These are phyloP conservation scores for Tricholomella constricta DNA, from an alignment of 768 basidiomycete species.

Conservation along the genomic window DNA sequence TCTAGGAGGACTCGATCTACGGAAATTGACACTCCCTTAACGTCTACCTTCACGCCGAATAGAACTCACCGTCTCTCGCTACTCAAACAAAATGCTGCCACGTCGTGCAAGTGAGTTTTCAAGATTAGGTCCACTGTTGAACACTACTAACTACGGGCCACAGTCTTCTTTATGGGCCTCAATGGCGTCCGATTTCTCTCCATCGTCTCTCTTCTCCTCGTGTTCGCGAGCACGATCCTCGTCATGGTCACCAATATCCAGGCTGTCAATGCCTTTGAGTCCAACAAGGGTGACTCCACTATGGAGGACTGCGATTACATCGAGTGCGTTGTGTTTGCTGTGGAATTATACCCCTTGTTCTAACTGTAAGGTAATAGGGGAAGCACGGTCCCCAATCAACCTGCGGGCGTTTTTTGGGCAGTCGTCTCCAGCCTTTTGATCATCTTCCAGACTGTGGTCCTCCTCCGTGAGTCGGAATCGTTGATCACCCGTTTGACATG, in stretches of 20 bases:
- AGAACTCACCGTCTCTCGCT: not conserved
- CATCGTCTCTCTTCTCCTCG: conserved; percentile 76
- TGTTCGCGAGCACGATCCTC: conserved; percentile 75
- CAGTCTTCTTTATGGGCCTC: conserved; percentile 68
- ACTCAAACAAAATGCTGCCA: conserved; percentile 28
- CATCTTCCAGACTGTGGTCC: conserved; percentile 75
- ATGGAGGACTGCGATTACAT: conserved; percentile 77
- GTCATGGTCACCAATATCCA: conserved; percentile 76
- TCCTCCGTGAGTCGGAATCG: conserved; percentile 51
- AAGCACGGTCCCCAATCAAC: conserved; percentile 91
- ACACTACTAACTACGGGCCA: not conserved
- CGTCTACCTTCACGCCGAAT: conserved; percentile 9
- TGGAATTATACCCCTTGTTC: not conserved
- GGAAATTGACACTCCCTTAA: conserved; percentile 15
- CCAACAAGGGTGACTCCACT: conserved; percentile 36
- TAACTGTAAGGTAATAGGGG: conserved; percentile 36
- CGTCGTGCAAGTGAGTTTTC: conserved; percentile 33
- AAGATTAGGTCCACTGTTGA: not conserved
- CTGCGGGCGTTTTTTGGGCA: conserved; percentile 92
- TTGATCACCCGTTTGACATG: not conserved
- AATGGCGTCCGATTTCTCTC: conserved; percentile 77
- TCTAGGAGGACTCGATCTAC: conserved; percentile 5
- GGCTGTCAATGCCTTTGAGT: conserved; percentile 68
- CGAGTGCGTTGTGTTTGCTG: conserved; percentile 46
- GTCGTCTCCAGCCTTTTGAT: conserved; percentile 85